Evolutionary conservation across 2,329 filamentous ascomycete species (phyloP).

Genomic region (Stromatinia cepivora): DNA sequence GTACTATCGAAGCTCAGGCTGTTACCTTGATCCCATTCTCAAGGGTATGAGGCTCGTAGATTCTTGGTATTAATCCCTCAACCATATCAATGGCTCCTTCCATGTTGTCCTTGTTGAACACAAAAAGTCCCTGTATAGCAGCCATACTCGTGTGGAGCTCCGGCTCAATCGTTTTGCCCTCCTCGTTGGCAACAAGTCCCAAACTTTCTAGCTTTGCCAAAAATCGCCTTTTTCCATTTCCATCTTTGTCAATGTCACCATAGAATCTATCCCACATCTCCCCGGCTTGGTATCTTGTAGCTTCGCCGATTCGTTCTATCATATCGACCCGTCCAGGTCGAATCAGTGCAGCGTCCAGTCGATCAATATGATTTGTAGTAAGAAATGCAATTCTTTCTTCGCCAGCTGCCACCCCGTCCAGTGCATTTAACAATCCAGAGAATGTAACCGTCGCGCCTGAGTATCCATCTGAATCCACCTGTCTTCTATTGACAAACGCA

Average conservation of each 20-base stretch:
- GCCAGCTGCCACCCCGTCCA: constrained; percentile 90
- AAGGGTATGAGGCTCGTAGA: constrained; percentile 49
- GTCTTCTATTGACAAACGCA: constrained; percentile 54
- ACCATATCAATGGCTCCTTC: constrained; percentile 82
- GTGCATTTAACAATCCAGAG: constrained; percentile 80
- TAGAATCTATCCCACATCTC: constrained; percentile 97
- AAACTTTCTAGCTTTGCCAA: constrained; percentile 67
- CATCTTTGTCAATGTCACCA: constrained; percentile 70
- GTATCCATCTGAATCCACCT: constrained; percentile 50
- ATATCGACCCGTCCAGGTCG: constrained; percentile 91
- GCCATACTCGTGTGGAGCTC: constrained; percentile 72
- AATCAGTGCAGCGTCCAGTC: constrained; percentile 81
- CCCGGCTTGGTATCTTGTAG: constrained; percentile 78
- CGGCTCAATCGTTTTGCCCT: constrained; percentile 25
- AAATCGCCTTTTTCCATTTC: constrained; percentile 66
- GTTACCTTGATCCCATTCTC: constrained; percentile 18
- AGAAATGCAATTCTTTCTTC: constrained; percentile 94
- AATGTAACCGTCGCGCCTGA: constrained; percentile 61
- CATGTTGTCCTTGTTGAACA: constrained; percentile 92
- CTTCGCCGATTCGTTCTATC: constrained; percentile 86
- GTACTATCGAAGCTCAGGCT: constrained; percentile 1
- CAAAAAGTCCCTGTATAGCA: constrained; percentile 87
- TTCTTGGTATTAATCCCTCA: constrained; percentile 61
- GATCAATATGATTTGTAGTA: constrained; percentile 92
- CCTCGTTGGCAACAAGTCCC: constrained; percentile 63